A percentile compares a stretch with the other conserved stretches of the same genome.
These are phyloP conservation scores for Nymphaea thermarum DNA, from an alignment of 164 flowering plant genomes.

Conservation along the genomic window DNA sequence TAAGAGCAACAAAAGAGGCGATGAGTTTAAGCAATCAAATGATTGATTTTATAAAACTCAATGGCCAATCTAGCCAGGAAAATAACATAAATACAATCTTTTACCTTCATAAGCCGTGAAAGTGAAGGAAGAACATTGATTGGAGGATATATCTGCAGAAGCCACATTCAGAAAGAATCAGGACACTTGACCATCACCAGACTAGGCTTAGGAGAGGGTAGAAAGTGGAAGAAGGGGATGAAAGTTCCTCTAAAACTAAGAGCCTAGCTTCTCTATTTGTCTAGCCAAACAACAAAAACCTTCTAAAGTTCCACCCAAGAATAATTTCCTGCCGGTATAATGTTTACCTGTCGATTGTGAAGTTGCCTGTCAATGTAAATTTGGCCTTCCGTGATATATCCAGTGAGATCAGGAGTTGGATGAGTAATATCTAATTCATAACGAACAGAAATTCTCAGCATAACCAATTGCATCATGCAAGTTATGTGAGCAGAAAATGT, in stretches of 20 bases:
- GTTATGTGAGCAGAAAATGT: background rate
- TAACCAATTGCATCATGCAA: background rate
- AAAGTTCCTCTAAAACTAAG: background rate
- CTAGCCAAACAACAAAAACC: background rate
- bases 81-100: background rate
- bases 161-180: background rate
- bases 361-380: slow-evolving; percentile 93
- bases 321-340: background rate
- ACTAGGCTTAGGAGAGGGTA: background rate
- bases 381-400: slow-evolving; percentile 98
- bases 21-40: too few species aligned
- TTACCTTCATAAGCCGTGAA: slow-evolving; percentile 95
- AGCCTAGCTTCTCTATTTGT: background rate
- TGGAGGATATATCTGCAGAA: slow-evolving; percentile 86
- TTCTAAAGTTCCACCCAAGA: background rate
- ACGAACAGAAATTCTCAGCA: background rate
- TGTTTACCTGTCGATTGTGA: slow-evolving; percentile 69
- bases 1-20: too few species aligned
- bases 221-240: background rate
- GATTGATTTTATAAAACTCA: too few species aligned
- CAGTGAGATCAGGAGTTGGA: slow-evolving; percentile 99
- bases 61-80: background rate
- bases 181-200: background rate
- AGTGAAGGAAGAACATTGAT: slow-evolving; percentile 99
- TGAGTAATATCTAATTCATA: slow-evolving; percentile 59